These are phyloP conservation scores for Corylus americana DNA, from an alignment of 306 rosid genomes.

Conservation along the genomic window DNA sequence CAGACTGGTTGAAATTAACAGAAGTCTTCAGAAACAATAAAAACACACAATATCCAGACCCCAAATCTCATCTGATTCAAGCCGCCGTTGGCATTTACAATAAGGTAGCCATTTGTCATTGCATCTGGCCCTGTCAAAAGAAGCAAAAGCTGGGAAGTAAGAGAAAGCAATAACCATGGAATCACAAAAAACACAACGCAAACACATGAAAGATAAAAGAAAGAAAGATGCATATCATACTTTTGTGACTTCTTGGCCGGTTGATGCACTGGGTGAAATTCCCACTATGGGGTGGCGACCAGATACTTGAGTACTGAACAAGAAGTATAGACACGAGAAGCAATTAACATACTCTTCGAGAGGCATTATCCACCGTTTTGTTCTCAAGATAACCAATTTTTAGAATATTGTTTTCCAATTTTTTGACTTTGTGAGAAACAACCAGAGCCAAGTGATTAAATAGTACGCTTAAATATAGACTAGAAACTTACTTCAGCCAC, in stretches of 20 bases:
- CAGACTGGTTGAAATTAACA: constrained; percentile 39
- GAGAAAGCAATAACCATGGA: constrained; percentile 28
- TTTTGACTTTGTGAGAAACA: constrained; percentile 14
- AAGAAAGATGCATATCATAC: constrained; percentile 43
- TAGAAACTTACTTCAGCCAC: constrained; percentile 56
- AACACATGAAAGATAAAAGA: constrained; percentile 14
- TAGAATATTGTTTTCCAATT: background rate
- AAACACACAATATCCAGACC: constrained; percentile 66
- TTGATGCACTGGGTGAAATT: constrained; percentile 78
- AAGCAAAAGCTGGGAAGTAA: constrained; percentile 22
- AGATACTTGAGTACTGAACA: constrained; percentile 66
- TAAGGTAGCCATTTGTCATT: constrained; percentile 82
- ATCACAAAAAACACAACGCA: constrained; percentile 15
- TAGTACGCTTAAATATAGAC: background rate
- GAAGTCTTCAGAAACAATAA: constrained; percentile 23
- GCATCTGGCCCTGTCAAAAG: constrained; percentile 56
- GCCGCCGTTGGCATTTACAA: constrained; percentile 97
- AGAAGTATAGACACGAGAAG: constrained; percentile 38
- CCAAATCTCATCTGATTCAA: constrained; percentile 99
- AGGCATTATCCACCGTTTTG: background rate
- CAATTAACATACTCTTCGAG: constrained; percentile 3
- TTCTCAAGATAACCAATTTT: background rate
- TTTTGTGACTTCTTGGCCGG: constrained; percentile 53
- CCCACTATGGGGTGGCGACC: constrained; percentile 70
- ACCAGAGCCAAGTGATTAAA: constrained; percentile 7